Percentiles rank a stretch among this genome's conserved stretches.
Conservation (phyloP, 352 stramenopile genomes). For the Pythium pyrilobum region DNA sequence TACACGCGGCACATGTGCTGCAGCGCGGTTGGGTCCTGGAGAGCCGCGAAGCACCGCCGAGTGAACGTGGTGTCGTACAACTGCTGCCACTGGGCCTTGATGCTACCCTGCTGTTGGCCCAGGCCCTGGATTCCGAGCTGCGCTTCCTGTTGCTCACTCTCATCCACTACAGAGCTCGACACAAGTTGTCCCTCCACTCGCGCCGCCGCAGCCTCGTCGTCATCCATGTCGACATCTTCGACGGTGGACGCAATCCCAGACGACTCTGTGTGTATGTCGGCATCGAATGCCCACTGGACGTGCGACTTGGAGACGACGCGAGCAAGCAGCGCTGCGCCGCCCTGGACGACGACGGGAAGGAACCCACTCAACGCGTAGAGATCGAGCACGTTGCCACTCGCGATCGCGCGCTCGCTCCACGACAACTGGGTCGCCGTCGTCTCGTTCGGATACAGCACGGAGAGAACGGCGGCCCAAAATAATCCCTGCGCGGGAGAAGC, state of each 20-base stretch:
- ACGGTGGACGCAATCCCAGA: not conserved
- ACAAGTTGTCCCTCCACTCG: not conserved
- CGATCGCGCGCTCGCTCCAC: conserved; percentile 11
- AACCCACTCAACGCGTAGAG: conserved; percentile 8
- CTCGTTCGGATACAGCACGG: not conserved
- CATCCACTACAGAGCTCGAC: too few relatives aligned
- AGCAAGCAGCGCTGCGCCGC: not conserved
- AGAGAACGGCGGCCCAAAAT: conserved; percentile 11
- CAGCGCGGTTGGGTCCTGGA: not conserved
- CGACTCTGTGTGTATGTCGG: not conserved
- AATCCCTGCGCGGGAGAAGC: not conserved
- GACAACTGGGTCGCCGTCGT: not conserved
- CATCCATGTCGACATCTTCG: conserved; percentile 21
- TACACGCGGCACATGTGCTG: conserved; percentile 35
- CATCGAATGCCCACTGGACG: conserved; percentile 19
- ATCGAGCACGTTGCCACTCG: conserved; percentile 17
- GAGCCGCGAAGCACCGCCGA: conserved; percentile 24
- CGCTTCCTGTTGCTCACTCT: too few relatives aligned
- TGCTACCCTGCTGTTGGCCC: conserved; percentile 1
- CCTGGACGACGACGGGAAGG: not conserved
- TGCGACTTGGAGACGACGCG: conserved; percentile 8
- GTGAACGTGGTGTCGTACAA: conserved; percentile 39
- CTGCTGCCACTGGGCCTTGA: conserved; percentile 40
- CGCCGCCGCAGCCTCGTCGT: conserved; percentile 6
- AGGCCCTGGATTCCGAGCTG: too few relatives aligned